Conservation (phyloP, 495 filamentous ascomycete genomes). For the Trichocladium antarcticum region DNA sequence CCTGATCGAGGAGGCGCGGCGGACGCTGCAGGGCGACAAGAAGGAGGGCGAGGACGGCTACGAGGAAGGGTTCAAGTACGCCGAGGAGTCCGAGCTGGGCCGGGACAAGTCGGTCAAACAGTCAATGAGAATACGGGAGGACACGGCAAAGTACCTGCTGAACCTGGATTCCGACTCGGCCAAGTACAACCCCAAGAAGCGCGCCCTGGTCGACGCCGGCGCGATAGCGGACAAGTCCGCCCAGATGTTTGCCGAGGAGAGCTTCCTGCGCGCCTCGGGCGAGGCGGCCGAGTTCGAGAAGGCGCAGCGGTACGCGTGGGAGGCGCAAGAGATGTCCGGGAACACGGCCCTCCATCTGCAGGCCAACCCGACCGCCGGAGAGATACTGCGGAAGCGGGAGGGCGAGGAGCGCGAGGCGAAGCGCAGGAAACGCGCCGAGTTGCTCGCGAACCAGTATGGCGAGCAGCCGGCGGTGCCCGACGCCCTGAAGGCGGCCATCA, state of each 20-base stretch:
- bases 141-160: constrained; percentile 94
- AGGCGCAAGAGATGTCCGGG: constrained; percentile 70
- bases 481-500: constrained; percentile 54
- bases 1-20: constrained; percentile 71
- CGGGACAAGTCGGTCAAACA: constrained; percentile 88
- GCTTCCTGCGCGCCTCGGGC: constrained; percentile 79
- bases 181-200: constrained; percentile 95
- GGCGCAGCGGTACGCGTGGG: constrained; percentile 87
- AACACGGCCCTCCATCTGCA: constrained; percentile 75
- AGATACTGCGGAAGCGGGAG: constrained; percentile 70
- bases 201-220: constrained; percentile 83
- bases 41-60: constrained; percentile 38
- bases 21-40: constrained; percentile 37
- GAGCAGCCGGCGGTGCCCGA: constrained; percentile 54
- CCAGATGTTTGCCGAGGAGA: constrained; percentile 84
- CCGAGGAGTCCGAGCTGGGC: constrained; percentile 95
- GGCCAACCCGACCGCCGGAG: constrained; percentile 90
- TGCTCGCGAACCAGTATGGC: constrained; percentile 77
- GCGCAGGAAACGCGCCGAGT: constrained; percentile 53
- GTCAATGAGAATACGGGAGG: constrained; percentile 74
- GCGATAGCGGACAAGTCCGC: constrained; percentile 75
- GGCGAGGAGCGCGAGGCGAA: constrained; percentile 57
- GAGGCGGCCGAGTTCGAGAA: constrained; percentile 92
- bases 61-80: constrained; percentile 52
- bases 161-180: constrained; percentile 94